Base-by-base conservation (phyloP, 164 flowering plant species). In the Piper betle region DNA sequence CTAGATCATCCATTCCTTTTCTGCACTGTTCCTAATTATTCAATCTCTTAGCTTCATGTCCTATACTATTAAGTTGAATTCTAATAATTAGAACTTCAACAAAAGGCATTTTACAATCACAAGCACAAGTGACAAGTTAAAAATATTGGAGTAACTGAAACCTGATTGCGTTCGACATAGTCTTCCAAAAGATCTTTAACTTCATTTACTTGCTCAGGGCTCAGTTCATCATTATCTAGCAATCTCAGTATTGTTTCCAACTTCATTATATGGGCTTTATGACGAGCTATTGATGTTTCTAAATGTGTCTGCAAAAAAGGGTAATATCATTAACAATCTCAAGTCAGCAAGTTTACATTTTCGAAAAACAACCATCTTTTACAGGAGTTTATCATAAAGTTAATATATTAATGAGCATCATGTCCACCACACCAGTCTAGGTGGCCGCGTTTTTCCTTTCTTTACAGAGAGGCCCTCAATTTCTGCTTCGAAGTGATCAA, bases 111-210 rank as follows among this genome's bases (percentile, higher is more conserved):
- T 25, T 16, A 52, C n/a, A 46, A 52, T 2, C 20, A 53, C 52
- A 40, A 56, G 55, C 6, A 54, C 43, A 42, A 60, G 57, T 25
- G 50, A 19, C 33, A 25, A 52, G 16, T 19, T 15, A 46, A 37
- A 18, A 17, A 46, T n/a, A 20, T 4, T 9, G 33, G 2, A 20
- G 55, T 20, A 41, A 57, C 37, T 46, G n/a, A 17, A 13, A 91
- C 99, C 97, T 94, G 99, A 80, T 94, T 94, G 25, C 99, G 92
- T 61, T 94, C 99, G 42, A 87, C 91, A 75, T 94, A 94, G 67
- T 94, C 99, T 11, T 94, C 99, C 73, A 94, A 65, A 70, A 94
- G 83, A 48, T 94, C 99, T 69, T 79, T 91, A 17, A 86, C 95
- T 71, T 94, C 99, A 73, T 94, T 94, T 61, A 94, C 96, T 64